phyloP scores from a whole-genome alignment of 83 land plant genomes.

The Diphasiastrum complanatum region DNA sequence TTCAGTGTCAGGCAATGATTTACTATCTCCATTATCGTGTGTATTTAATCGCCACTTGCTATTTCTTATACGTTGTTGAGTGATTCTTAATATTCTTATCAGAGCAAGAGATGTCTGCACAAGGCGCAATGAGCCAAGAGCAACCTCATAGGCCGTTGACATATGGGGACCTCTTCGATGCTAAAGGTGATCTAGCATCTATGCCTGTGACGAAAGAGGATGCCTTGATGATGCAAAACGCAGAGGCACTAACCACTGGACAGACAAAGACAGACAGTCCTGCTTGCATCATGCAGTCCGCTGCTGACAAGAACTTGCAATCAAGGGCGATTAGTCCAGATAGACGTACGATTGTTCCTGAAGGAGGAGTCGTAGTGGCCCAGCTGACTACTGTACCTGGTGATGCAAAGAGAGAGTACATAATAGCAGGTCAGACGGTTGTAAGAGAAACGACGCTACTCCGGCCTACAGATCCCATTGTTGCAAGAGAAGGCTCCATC shows the following conservation, averaged over 20 bases:
- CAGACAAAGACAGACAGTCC: constrained; percentile 30
- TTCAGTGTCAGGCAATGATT: too few relatives aligned
- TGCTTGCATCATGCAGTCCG: constrained; percentile 35
- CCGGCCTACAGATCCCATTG: constrained; percentile 16
- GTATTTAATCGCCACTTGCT: too few relatives aligned
- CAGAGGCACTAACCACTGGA: constrained; percentile 28
- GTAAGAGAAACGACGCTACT: constrained; percentile 6
- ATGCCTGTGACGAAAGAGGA: constrained; percentile 27
- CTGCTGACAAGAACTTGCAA: constrained; percentile 31
- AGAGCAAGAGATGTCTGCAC: too few relatives aligned
- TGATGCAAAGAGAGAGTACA: constrained; percentile 16
- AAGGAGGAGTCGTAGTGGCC: constrained; percentile 21
- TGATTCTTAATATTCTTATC: too few relatives aligned
- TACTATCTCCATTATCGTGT: too few relatives aligned
- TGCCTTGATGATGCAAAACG: constrained; percentile 38
- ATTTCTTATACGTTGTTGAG: too few relatives aligned
- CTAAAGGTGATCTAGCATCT: constrained; percentile 14
- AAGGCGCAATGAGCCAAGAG: too few relatives aligned
- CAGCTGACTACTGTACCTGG: constrained; percentile 27
- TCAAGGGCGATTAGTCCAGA: constrained; percentile 9
- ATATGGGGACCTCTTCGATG: constrained; percentile 30
- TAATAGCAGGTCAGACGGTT: constrained; percentile 25
- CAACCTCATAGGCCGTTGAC: constrained; percentile 27
- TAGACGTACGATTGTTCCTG: constrained; percentile 19
- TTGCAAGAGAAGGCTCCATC: constrained; percentile 22